Conservation (phyloP, 306 rosid species). For the Trifolium dubium region DNA sequence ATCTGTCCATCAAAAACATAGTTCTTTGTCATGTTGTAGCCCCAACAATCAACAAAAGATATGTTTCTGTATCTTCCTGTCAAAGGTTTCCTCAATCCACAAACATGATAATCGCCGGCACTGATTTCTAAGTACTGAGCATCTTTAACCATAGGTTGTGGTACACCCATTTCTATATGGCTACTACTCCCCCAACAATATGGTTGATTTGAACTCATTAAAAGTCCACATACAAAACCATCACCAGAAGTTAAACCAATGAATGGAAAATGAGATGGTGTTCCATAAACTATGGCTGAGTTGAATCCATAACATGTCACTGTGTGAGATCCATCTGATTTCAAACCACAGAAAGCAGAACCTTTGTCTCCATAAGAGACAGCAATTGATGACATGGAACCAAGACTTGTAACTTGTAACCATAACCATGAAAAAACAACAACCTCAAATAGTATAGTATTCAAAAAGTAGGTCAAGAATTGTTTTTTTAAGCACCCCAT, state of each 20-base stretch:
- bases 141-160: slow-evolving; percentile 74
- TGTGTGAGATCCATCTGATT: slow-evolving; percentile 86
- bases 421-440: slow-evolving; percentile 58
- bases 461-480: slow-evolving; percentile 45
- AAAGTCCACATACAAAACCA: slow-evolving; percentile 92
- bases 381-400: slow-evolving; percentile 93
- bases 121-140: slow-evolving; percentile 78
- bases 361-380: slow-evolving; percentile 89
- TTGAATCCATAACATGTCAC: slow-evolving; percentile 83
- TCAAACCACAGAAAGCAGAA: slow-evolving; percentile 75
- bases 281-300: slow-evolving; percentile 75
- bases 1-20: slow-evolving; percentile 75
- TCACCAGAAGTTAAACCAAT: slow-evolving; percentile 85
- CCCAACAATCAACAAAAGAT: slow-evolving; percentile 93
- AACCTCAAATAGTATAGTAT: slow-evolving; percentile 46
- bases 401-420: slow-evolving; percentile 65
- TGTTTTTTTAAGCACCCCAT: slow-evolving; percentile 47
- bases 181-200: slow-evolving; percentile 94
- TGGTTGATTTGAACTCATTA: slow-evolving; percentile 76
- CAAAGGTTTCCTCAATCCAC: slow-evolving; percentile 60
- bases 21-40: slow-evolving; percentile 87
- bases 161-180: slow-evolving; percentile 82
- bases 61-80: slow-evolving; percentile 62
- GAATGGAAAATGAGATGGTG: slow-evolving; percentile 69
- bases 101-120: slow-evolving; percentile 93